Evolutionary conservation across 2,329 filamentous ascomycete genomes (phyloP).

Genomic region (Ophiostoma pallidulum): DNA sequence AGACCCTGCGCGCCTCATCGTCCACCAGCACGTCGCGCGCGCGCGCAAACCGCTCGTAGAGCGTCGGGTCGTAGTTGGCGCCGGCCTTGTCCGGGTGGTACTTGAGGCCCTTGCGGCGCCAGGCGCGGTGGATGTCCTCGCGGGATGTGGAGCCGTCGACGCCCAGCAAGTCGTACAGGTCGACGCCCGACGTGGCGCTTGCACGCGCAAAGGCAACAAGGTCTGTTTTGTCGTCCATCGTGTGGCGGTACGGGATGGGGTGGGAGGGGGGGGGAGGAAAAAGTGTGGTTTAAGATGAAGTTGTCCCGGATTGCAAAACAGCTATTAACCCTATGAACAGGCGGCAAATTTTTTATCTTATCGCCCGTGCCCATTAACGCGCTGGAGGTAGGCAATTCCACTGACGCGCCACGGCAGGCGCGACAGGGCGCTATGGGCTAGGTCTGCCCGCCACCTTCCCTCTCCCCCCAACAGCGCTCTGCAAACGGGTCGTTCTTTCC

Average conservation of each 20-base stretch:
- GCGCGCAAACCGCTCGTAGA: conserved; percentile 77
- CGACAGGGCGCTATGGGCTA: too few species aligned
- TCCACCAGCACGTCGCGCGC: conserved; percentile 79
- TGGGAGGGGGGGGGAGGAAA: neutral
- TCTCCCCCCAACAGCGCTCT: neutral
- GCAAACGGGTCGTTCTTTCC: neutral
- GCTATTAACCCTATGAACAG: too few species aligned
- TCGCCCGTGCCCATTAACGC: conserved; percentile 4
- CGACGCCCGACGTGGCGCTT: conserved; percentile 51
- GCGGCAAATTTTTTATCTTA: conserved; percentile 8
- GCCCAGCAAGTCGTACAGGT: conserved; percentile 70
- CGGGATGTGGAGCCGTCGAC: conserved; percentile 56
- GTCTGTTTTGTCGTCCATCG: conserved; percentile 31
- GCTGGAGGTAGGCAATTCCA: too few species aligned
- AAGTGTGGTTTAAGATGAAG: neutral
- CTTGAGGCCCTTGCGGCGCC: conserved; percentile 68
- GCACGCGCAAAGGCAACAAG: conserved; percentile 45
- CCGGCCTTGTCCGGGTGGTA: conserved; percentile 91
- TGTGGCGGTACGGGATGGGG: neutral
- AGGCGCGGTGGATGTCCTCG: conserved; percentile 72
- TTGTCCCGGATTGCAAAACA: too few species aligned
- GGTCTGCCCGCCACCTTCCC: too few species aligned
- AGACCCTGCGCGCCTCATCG: conserved; percentile 58
- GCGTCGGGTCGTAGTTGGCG: conserved; percentile 62
- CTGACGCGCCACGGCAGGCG: too few species aligned